phyloP scores from a whole-genome alignment of 2,329 filamentous ascomycete species.

The Sphaerulina musiva region DNA sequence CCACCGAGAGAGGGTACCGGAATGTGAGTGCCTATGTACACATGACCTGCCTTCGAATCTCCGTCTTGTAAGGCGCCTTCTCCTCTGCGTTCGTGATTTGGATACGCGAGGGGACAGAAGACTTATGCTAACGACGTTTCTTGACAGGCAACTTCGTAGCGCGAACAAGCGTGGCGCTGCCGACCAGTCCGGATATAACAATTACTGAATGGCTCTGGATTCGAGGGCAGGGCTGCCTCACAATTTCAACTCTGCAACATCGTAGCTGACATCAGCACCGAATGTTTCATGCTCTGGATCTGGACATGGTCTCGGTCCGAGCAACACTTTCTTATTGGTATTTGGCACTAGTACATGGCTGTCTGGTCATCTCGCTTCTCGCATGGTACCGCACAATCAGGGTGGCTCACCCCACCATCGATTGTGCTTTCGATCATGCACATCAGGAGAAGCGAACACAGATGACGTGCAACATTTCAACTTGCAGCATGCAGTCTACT shows the following conservation, averaged over 20 bases:
- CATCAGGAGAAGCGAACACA: constrained; percentile 15
- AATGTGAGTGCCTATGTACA: constrained; percentile 82
- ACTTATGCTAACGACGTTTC: constrained; percentile 40
- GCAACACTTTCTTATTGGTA: constrained; percentile 30
- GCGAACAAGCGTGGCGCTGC: constrained; percentile 43
- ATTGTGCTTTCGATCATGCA: constrained; percentile 11
- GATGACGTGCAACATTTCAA: constrained; percentile 11
- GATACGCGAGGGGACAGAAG: constrained; percentile 55
- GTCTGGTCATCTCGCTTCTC: constrained; percentile 27
- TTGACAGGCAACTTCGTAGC: constrained; percentile 47
- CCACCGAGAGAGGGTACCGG: constrained; percentile 78
- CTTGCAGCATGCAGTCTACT: constrained; percentile 24
- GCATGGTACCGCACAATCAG: constrained; percentile 14
- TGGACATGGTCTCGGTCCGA: constrained; percentile 17
- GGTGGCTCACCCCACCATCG: constrained; percentile 1
- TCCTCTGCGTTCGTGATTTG: constrained; percentile 76
- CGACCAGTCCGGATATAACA: constrained; percentile 42
- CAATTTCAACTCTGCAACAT: constrained; percentile 27
- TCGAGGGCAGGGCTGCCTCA: constrained; percentile 35
- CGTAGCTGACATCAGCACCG: constrained; percentile 19
- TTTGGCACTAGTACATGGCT: constrained; percentile 28
- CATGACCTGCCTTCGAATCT: constrained; percentile 31
- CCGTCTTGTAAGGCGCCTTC: constrained; percentile 73
- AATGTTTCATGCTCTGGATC: constrained; percentile 18
- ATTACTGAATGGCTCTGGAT: constrained; percentile 42